phyloP scores from a whole-genome alignment of 2,329 filamentous ascomycete species.

The Clarireedia monteithiana region DNA sequence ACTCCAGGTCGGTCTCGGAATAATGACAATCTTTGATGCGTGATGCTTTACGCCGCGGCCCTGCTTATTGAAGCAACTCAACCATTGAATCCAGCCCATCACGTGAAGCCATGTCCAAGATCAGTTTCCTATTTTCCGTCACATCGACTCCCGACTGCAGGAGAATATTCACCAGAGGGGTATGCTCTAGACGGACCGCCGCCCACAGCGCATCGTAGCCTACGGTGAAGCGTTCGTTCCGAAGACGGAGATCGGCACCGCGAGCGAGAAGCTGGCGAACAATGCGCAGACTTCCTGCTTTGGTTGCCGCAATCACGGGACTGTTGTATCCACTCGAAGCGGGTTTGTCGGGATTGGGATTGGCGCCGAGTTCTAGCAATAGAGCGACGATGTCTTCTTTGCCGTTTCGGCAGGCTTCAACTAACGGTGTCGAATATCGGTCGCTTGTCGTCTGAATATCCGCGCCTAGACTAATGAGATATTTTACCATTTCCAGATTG shows the following conservation, averaged over 20 bases:
- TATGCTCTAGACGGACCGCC: neutral
- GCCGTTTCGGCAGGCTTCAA: no score
- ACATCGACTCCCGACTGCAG: neutral
- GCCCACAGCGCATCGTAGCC: neutral
- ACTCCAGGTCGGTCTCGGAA: no score
- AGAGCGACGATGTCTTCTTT: neutral
- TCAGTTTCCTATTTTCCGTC: neutral
- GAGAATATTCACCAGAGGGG: neutral
- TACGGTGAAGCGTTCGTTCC: neutral
- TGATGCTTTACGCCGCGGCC: no score
- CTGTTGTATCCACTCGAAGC: no score
- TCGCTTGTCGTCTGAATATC: neutral
- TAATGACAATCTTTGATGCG: no score
- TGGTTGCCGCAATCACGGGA: neutral
- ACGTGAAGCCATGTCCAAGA: neutral
- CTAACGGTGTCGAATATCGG: neutral
- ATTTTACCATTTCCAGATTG: neutral
- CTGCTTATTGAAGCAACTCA: neutral
- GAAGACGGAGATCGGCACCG: neutral
- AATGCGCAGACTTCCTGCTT: neutral
- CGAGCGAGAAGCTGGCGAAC: constrained; percentile 5
- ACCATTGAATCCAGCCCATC: neutral
- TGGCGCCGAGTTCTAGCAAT: neutral
- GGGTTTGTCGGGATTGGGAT: neutral
- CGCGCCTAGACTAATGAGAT: neutral